Percentiles rank a stretch among this genome's conserved stretches.
These are phyloP conservation scores for Lantana camara DNA, from an alignment of 257 asterid genomes.

Conservation along the genomic window DNA sequence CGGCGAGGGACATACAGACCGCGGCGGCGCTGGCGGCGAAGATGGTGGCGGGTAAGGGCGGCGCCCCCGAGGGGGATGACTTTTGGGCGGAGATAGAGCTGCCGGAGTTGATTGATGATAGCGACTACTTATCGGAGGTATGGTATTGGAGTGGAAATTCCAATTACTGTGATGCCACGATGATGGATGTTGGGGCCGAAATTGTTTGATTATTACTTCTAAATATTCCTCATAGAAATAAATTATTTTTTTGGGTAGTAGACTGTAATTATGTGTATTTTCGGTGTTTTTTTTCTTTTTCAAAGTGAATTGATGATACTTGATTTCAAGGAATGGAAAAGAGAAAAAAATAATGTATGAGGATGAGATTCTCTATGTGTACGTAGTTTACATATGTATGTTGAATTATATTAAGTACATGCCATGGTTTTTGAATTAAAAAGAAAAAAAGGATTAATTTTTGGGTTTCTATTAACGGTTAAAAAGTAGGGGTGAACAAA, in stretches of 20 bases:
- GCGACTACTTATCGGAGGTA: slow-evolving; percentile 34
- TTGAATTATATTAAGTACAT: no score
- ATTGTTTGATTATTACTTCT: not conserved
- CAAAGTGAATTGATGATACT: not conserved
- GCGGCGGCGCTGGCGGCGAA: slow-evolving; percentile 65
- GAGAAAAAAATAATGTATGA: not conserved
- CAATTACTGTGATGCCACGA: slow-evolving; percentile 19
- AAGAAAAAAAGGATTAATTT: no score
- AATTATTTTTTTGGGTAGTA: not conserved
- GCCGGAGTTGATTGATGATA: slow-evolving; percentile 41
- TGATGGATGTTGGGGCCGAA: slow-evolving; percentile 13
- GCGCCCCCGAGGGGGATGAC: slow-evolving; percentile 35
- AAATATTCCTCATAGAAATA: slow-evolving; percentile 4
- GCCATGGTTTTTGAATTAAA: no score
- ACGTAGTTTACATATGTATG: no score
- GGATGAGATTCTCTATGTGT: no score
- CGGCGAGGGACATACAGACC: slow-evolving; percentile 58
- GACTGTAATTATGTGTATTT: not conserved
- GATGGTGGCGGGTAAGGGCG: slow-evolving; percentile 11
- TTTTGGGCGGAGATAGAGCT: slow-evolving; percentile 59
- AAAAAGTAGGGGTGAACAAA: no score
- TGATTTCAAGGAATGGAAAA: not conserved
- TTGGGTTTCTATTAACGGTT: no score
- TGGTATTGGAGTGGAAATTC: slow-evolving; percentile 26
- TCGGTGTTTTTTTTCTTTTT: not conserved